Evolutionary conservation across 2,329 filamentous ascomycete species (phyloP).

Genomic region (Pseudogymnoascus sp.): DNA sequence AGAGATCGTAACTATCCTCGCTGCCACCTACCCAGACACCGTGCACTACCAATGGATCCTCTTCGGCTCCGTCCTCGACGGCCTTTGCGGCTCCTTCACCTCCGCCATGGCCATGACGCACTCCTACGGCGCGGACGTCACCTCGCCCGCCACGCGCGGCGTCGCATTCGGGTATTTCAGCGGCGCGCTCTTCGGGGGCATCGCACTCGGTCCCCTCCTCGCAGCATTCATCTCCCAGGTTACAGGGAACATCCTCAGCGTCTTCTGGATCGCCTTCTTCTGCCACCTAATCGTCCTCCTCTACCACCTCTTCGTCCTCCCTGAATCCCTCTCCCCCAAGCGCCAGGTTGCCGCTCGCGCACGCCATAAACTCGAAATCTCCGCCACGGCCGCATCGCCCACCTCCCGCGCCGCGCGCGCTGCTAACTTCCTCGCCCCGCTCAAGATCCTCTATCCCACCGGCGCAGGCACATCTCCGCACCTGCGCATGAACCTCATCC

Average conservation of each 20-base stretch:
- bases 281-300: constrained; percentile 67
- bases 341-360: constrained; percentile 63
- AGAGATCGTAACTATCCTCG: constrained; percentile 70
- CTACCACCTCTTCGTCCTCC: constrained; percentile 62
- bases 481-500: constrained; percentile 70
- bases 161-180: constrained; percentile 86
- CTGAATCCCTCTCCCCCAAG: constrained; percentile 72
- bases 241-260: constrained; percentile 65
- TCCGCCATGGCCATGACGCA: constrained; percentile 67
- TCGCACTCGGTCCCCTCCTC: constrained; percentile 76
- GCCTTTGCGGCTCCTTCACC: constrained; percentile 81
- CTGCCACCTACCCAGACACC: constrained; percentile 63
- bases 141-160: constrained; percentile 66
- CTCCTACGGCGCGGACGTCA: constrained; percentile 86
- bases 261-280: constrained; percentile 73
- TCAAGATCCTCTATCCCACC: constrained; percentile 68
- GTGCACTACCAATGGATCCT: constrained; percentile 74
- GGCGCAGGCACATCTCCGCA: constrained; percentile 50
- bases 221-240: constrained; percentile 70
- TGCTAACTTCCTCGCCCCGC: constrained; percentile 62
- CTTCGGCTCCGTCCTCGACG: constrained; percentile 68
- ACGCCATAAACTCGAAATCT: constrained; percentile 39
- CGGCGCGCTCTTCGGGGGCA: constrained; percentile 78
- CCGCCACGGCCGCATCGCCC: constrained; percentile 30
- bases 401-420: constrained; percentile 24